Evolutionary conservation across 768 basidiomycete species (phyloP), one percentile per base, ranked within the genome.

Genomic region (Gautieria morchelliformis): DNA sequence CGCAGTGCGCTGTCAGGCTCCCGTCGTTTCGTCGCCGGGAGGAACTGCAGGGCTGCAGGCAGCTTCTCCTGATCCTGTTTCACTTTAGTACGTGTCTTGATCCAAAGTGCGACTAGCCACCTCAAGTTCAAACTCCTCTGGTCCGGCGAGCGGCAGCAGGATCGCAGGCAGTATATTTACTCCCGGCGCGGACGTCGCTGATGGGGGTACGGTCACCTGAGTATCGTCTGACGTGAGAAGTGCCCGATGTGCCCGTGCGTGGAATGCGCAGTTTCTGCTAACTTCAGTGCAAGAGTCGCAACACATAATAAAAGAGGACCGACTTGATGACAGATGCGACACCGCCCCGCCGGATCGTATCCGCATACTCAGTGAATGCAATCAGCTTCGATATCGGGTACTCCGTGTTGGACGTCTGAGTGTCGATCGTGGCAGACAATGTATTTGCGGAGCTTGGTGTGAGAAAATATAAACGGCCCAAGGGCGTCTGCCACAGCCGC

Each of bases 71-170:
- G 88, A 42, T 91, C 90, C 87, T 95, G 64, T 37, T 42, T 19
- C 30, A 32, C 27, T 46, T 22, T 45, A 30, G 32, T 3, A n/a
- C 11, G 19, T 10, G 9, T n/a, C 15, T 30, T 37, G 41, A 53
- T 40, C 40, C n/a, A n/a, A n/a, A 20, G 42, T 41, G 11, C 15
- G 24, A 24, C n/a, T 8, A 44, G 4, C 53, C 62, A 90, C 91
- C 60, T 97, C 94, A 1, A 95, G 75, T 57, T 96, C 93, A 59
- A 90, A 85, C 70, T 98, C 96, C 69, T 98, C 96, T 1, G 93
- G 87, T 6, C 95, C 94, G 42, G 95, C 93, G 2, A 99, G 75
- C 0, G 96, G 95, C 0, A 94, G 79, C 3, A 99, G 77, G 11
- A 99, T 75, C 65, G 84, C 88, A 0, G 91, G 87, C 10, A 98